A percentile compares a stretch with the other conserved stretches of the same genome.
Conservation (phyloP, 2,329 filamentous ascomycete species). For the Trichoderma aggressivum region DNA sequence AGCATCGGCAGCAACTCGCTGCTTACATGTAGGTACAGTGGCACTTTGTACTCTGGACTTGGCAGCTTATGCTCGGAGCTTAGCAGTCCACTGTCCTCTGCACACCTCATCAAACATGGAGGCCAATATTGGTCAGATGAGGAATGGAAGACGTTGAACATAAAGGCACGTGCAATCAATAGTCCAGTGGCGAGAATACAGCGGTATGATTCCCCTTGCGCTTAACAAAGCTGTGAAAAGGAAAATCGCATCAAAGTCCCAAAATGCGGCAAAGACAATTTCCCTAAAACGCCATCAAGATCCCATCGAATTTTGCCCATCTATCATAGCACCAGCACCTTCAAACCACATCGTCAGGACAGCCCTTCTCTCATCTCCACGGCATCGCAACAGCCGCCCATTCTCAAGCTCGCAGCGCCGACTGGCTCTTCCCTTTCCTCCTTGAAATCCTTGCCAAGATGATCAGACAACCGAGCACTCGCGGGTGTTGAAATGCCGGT, state of each 20-base stretch:
- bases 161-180: not conserved
- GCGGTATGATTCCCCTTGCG: not conserved
- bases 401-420: not conserved
- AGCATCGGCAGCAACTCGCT: not conserved
- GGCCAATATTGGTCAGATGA: not conserved
- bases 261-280: not conserved
- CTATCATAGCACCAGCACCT: not conserved
- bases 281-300: constrained; percentile 9
- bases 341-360: not conserved
- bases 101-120: not conserved
- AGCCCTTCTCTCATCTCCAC: not conserved
- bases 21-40: not conserved
- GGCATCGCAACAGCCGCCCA: not conserved
- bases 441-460: not conserved
- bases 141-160: not conserved
- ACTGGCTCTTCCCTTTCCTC: not conserved
- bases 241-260: not conserved
- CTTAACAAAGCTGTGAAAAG: not conserved
- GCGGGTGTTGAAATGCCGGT: not conserved
- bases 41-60: not conserved
- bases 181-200: not conserved
- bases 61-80: not conserved
- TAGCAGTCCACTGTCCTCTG: not conserved
- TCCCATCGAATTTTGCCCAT: not conserved
- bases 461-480: not conserved